Evolutionary conservation across 2,329 filamentous ascomycete species (phyloP), one percentile per base, ranked within the genome.

Genomic region (Exophiala bonariae): DNA sequence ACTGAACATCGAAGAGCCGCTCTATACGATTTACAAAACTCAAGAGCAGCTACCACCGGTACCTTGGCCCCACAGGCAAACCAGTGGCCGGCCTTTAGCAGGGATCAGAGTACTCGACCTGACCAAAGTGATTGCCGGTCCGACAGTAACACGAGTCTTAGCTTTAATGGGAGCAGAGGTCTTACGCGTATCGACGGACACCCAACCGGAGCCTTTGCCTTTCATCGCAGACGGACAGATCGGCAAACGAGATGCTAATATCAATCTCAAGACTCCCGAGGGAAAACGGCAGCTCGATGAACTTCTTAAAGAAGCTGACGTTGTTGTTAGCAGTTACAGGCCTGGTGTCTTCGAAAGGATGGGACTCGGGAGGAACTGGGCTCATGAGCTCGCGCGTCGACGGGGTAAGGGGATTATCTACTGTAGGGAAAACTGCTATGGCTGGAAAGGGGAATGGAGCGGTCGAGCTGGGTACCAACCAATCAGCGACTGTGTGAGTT

Each of bases 141-240:
- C 72, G 2, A 63, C 68, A 1, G 62, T 70, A 6, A 67, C 68
- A 11, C 62, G 60, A 44, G 65, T 66, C n/a, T 60, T 75, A 2
- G 68, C 71, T n/a, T 66, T 66, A 2, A 64, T 70, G 40, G 72
- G 72, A 3, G 72, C 72, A 6, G 69, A 72, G 31, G 72, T 76
- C 1, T 66, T 76, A 19, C 67, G 71, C 39, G 60, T 75, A 11
- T 73, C 71, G 2, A 70, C 68, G 19, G 67, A 67, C 18, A 63
- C 62, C 41, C 54, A 74, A 2, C 57, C 50, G 2, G 65, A 70
- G 54, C 58, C 65, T 40, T 63, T 63, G 30, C 0, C 85, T 86
- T 64, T 86, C 87, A 83, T 87, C 56, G 77, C 86, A 1, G 84
- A 88, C 54, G 81, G 82, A 10, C 87, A 87, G 60, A 79, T 83